Evolutionary conservation across 495 filamentous ascomycete species (phyloP).

Genomic region (Thozetella sp.): DNA sequence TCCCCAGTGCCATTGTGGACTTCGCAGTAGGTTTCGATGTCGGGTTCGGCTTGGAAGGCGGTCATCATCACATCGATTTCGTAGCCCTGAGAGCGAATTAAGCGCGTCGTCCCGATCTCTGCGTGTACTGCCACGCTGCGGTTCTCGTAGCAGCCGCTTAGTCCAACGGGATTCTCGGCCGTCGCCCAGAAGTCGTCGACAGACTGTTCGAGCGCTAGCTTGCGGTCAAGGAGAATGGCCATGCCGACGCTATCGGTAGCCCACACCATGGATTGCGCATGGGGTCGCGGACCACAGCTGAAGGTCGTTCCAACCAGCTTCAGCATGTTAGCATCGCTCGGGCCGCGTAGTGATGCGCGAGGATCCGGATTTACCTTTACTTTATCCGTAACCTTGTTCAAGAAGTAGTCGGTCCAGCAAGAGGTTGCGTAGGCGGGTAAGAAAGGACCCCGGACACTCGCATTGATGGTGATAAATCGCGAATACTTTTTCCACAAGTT

Average conservation of each 20-base stretch:
- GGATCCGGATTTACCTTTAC: conserved; percentile 21
- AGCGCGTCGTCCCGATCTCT: conserved; percentile 22
- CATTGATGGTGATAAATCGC: conserved; percentile 31
- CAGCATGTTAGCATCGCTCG: background rate
- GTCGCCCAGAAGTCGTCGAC: conserved; percentile 9
- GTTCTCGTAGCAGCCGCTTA: conserved; percentile 17
- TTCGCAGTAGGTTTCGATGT: background rate
- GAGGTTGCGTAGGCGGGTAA: conserved; percentile 22
- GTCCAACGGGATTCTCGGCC: conserved; percentile 10
- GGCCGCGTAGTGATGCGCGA: background rate
- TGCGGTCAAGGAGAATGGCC: conserved; percentile 22
- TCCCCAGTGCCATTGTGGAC: conserved; percentile 6
- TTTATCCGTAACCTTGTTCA: conserved; percentile 23
- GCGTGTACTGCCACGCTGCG: conserved; percentile 16
- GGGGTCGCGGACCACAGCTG: conserved; percentile 25
- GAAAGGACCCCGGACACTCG: conserved; percentile 33
- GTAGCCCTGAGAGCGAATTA: conserved; percentile 28
- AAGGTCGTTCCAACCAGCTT: conserved; percentile 29
- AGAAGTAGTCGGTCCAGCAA: conserved; percentile 33
- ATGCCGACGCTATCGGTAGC: conserved; percentile 34
- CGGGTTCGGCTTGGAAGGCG: conserved; percentile 14
- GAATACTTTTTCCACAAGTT: conserved; percentile 27
- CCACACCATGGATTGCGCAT: conserved; percentile 36
- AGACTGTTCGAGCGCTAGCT: conserved; percentile 6
- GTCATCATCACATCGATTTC: conserved; percentile 29